A percentile compares a stretch with the other conserved stretches of the same genome.
These are phyloP conservation scores for Blastocystis hominis DNA, from an alignment of 352 stramenopile genomes.

Conservation along the genomic window DNA sequence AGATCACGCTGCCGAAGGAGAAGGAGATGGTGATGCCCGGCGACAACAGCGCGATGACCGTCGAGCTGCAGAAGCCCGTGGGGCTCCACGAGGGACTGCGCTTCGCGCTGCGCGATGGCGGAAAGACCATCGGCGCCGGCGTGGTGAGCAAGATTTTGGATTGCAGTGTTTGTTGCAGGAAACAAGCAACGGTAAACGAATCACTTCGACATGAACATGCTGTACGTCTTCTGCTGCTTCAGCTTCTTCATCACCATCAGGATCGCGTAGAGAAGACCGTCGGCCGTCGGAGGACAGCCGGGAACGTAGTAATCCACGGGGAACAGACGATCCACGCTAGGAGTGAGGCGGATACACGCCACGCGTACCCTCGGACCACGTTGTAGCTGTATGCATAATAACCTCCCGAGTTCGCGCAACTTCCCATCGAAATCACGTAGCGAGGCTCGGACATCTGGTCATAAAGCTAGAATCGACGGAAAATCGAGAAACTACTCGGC, in stretches of 20 bases:
- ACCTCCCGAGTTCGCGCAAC: slow-evolving; percentile 89
- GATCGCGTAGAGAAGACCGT: slow-evolving; percentile 91
- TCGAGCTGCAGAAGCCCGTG: slow-evolving; percentile 81
- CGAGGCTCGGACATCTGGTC: slow-evolving; percentile 97
- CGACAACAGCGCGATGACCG: slow-evolving; percentile 82
- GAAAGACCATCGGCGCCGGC: slow-evolving; percentile 84
- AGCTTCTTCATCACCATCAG: slow-evolving; percentile 99
- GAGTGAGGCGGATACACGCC: not conserved
- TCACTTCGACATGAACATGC: slow-evolving; percentile 52
- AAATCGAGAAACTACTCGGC: slow-evolving; percentile 62
- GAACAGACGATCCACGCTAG: slow-evolving; percentile 72
- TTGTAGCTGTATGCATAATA: slow-evolving; percentile 95
- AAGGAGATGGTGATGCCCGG: slow-evolving; percentile 79
- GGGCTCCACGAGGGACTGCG: slow-evolving; percentile 80
- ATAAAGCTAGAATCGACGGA: slow-evolving; percentile 70
- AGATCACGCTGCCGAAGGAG: slow-evolving; percentile 73
- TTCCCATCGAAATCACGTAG: slow-evolving; percentile 95
- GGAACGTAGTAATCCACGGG: slow-evolving; percentile 99
- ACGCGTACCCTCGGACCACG: slow-evolving; percentile 86
- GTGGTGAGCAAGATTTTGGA: slow-evolving; percentile 80
- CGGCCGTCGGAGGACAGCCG: slow-evolving; percentile 90
- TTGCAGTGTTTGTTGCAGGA: slow-evolving; percentile 61
- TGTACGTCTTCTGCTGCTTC: slow-evolving; percentile 84
- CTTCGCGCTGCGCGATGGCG: slow-evolving; percentile 88
- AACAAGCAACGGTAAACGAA: not conserved